phyloP scores from a whole-genome alignment of 306 rosid genomes.

The Trifolium fragiferum region DNA sequence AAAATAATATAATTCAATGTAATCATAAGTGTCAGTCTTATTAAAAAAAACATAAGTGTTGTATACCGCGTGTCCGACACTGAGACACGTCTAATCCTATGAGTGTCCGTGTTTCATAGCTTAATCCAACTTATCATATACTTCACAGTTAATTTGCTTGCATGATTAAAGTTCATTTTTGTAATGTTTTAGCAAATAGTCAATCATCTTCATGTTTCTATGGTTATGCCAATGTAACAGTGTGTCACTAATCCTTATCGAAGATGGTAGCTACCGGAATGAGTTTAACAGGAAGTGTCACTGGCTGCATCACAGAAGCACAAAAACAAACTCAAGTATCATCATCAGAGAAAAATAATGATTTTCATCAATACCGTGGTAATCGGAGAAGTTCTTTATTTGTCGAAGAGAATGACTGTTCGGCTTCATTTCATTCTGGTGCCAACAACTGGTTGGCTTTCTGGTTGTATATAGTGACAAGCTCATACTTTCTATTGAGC shows the following conservation, averaged over 20 bases:
- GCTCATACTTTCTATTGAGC: constrained; percentile 32
- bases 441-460: constrained; percentile 38
- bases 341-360: constrained; percentile 19
- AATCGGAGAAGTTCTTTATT: constrained; percentile 1
- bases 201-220: constrained; percentile 2
- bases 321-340: constrained; percentile 14
- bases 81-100: no score
- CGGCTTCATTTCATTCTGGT: constrained; percentile 28
- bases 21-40: no score
- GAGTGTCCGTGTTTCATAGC: no score
- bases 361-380: constrained; percentile 3
- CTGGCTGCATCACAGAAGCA: constrained; percentile 23
- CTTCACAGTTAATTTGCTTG: no score
- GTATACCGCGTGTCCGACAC: no score
- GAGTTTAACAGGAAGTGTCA: background rate
- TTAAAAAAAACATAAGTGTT: no score
- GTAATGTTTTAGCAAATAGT: background rate
- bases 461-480: constrained; percentile 42
- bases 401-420: constrained; percentile 3
- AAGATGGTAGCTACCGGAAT: constrained; percentile 25
- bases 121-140: no score
- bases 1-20: no score
- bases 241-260: constrained; percentile 11
- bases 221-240: constrained; percentile 44
- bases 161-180: no score